Conservation (phyloP, 2,329 filamentous ascomycete species). For the Neoscytalidium dimidiatum region DNA sequence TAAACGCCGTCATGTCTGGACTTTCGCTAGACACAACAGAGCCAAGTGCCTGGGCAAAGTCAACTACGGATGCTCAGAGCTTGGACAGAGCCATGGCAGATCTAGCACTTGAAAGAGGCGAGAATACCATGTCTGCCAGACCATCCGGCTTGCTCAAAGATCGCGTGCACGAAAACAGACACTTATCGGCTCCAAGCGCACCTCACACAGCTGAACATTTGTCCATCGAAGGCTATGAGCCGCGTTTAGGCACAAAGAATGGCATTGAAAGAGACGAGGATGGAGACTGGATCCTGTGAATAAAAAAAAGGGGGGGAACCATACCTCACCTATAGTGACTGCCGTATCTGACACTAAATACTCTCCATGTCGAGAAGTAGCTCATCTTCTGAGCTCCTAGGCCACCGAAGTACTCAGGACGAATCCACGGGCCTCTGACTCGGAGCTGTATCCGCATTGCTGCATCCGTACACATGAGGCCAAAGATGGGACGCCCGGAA, state of each 20-base stretch:
- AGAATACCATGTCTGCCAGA: conserved; percentile 31
- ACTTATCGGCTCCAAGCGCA: conserved; percentile 22
- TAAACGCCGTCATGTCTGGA: conserved; percentile 10
- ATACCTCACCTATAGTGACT: neutral
- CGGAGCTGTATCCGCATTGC: no score
- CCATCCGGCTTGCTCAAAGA: conserved; percentile 34
- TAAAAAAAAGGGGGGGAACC: no score
- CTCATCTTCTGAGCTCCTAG: no score
- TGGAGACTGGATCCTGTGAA: conserved; percentile 18
- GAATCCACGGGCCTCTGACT: no score
- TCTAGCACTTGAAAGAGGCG: conserved; percentile 48
- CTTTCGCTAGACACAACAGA: neutral
- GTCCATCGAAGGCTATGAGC: conserved; percentile 42
- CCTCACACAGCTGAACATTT: conserved; percentile 28
- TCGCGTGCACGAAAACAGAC: conserved; percentile 33
- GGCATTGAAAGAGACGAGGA: conserved; percentile 3
- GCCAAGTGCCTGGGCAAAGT: neutral
- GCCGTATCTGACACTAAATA: neutral
- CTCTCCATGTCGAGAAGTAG: neutral
- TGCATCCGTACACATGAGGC: no score
- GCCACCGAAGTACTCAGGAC: no score
- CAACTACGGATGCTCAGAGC: neutral
- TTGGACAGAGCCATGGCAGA: conserved; percentile 37
- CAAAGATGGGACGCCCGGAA: no score
- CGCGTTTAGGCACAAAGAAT: conserved; percentile 22